Evolutionary conservation across 768 basidiomycete species (phyloP).

Genomic region (Xerocomus brunneocitrinus): DNA sequence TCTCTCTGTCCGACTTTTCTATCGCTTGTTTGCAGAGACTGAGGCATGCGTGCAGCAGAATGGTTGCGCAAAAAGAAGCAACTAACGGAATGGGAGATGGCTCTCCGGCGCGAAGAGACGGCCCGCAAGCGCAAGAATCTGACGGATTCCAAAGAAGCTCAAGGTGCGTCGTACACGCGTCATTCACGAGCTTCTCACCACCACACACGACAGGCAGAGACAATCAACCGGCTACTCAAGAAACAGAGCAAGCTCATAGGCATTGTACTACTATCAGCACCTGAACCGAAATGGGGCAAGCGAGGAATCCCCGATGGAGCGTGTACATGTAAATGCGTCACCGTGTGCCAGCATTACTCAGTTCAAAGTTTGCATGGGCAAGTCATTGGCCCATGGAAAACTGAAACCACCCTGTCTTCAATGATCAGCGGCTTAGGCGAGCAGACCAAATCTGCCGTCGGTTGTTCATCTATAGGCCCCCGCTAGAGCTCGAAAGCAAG

Average conservation of each 20-base stretch:
- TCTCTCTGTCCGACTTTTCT: conserved; percentile 43
- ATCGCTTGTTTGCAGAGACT: not conserved
- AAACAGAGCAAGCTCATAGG: conserved; percentile 79
- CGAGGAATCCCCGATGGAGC: no score
- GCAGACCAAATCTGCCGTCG: no score
- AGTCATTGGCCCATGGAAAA: no score
- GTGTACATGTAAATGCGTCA: no score
- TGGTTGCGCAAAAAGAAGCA: conserved; percentile 52
- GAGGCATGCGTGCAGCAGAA: conserved; percentile 5
- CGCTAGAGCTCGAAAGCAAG: no score
- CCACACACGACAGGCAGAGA: conserved; percentile 57
- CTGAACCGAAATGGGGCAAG: no score
- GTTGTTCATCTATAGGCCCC: no score
- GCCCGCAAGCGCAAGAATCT: conserved; percentile 78
- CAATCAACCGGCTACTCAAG: conserved; percentile 84
- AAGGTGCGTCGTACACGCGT: conserved; percentile 44
- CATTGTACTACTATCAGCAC: no score
- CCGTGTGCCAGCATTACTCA: no score
- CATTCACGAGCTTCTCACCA: not conserved
- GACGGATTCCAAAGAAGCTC: conserved; percentile 75
- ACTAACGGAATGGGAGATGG: conserved; percentile 68
- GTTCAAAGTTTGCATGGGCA: no score
- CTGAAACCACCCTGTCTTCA: no score
- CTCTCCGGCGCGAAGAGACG: conserved; percentile 72
- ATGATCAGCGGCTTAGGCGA: no score